Conservation (phyloP, 176 grass and related monocot species). For the Eremochloa ophiuroides region DNA sequence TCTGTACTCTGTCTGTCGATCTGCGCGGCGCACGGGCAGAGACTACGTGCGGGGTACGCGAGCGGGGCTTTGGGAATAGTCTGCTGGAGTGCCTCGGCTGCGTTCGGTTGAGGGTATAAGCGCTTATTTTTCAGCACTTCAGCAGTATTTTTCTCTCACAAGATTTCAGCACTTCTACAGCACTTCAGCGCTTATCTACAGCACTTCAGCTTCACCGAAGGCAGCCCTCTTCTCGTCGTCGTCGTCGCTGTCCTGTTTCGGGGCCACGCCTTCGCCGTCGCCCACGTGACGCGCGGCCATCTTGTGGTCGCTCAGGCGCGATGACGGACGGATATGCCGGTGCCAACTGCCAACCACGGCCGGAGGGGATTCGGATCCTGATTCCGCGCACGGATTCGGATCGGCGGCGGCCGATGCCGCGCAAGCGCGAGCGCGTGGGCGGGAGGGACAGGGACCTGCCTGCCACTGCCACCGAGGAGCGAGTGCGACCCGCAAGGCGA, state of each 20-base stretch:
- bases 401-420: neutral
- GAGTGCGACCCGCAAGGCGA: neutral
- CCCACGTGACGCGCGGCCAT: slow-evolving; percentile 20
- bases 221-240: neutral
- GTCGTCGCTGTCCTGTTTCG: slow-evolving; percentile 8
- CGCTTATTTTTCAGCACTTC: too few relatives aligned
- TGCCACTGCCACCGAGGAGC: neutral
- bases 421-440: neutral
- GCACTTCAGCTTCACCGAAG: too few relatives aligned
- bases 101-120: too few relatives aligned
- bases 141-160: too few relatives aligned
- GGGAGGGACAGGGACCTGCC: too few relatives aligned
- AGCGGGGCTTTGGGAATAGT: neutral
- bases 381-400: slow-evolving; percentile 15
- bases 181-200: too few relatives aligned
- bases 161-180: too few relatives aligned
- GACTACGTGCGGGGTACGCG: neutral
- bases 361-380: neutral
- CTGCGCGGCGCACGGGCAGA: neutral
- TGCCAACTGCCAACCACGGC: neutral
- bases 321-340: neutral
- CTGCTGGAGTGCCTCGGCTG: neutral
- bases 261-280: neutral
- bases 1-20: too few relatives aligned
- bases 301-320: neutral